Evolutionary conservation across 2,329 filamentous ascomycete species (phyloP), one percentile per base, ranked within the genome.

Genomic region (Clathrospora elynae): DNA sequence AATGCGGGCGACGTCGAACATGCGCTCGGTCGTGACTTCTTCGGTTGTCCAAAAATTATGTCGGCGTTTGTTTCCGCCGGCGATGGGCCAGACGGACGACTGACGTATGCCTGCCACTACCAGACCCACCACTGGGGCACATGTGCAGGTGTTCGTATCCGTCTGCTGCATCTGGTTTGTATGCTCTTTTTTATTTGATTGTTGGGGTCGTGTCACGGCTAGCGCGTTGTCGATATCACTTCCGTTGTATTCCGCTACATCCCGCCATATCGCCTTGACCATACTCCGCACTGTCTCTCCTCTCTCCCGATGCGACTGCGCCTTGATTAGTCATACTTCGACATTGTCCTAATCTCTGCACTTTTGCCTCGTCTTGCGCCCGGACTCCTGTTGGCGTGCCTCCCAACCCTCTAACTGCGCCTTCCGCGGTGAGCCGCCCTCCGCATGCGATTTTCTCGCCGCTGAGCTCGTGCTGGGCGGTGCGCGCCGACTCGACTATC

Each of bases 391-490:
- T 36, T 18, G 31, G 14, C 29, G 10, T 24, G 23, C 26, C 26
- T 36, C 18, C 33, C 32, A 24, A 34, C 48, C 30, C 41, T 36
- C 43, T 42, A 34, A 38, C 41, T 45, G 48, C 40, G 25, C 32
- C 49, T 43, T 33, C 35, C 29, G 16, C 39, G 24, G 31, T 32
- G 42, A 32, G 33, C 46, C 38, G 36, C 38, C 51, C 44, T 48
- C 48, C 55, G 46, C 51, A 61, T 61, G 58, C 51, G 37, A 46
- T 46, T 41, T 38, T 49, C 41, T 41, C 43, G 44, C 49, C 40
- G 56, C 55, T 61, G 58, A 64, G 53, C 57, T 63, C 51, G 52
- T 59, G 49, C 49, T 50, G 57, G 58, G 60, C 58, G 54, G 58
- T 58, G 55, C 58, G 49, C 48, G 61, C 57, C 50, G 48, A 36